phyloP scores from a whole-genome alignment of 2,329 filamentous ascomycete species.

The Nigrospora oryzae region DNA sequence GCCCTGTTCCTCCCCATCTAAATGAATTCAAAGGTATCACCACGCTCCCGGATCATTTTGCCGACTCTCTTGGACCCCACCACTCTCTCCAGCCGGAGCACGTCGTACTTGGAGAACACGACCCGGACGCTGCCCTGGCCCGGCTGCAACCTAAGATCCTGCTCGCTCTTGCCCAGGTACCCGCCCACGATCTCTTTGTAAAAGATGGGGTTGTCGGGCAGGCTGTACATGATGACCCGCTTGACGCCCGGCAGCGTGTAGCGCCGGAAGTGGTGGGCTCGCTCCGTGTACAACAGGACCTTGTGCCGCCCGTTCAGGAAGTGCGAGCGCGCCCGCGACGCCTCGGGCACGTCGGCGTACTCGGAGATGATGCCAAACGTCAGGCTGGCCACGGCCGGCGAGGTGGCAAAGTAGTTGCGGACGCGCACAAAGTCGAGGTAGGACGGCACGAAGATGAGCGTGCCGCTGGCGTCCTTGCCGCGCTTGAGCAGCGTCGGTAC shows the following conservation, averaged over 20 bases:
- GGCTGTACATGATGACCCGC: conserved; percentile 77
- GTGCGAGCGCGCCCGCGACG: conserved; percentile 76
- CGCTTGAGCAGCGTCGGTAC: conserved; percentile 67
- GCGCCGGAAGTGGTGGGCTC: conserved; percentile 94
- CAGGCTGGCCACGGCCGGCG: conserved; percentile 41
- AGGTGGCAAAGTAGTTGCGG: conserved; percentile 82
- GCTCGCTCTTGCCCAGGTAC: conserved; percentile 53
- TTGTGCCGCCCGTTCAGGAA: conserved; percentile 78
- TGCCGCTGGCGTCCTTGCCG: conserved; percentile 56
- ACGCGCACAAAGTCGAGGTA: conserved; percentile 94
- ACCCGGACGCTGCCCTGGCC: conserved; percentile 51
- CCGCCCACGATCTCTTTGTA: conserved; percentile 69
- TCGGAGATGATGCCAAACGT: conserved; percentile 81
- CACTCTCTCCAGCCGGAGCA: conserved; percentile 78
- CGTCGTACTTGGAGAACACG: conserved; percentile 85
- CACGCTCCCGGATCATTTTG: conserved; percentile 75
- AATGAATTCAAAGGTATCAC: conserved; percentile 93
- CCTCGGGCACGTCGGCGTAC: conserved; percentile 72
- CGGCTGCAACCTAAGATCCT: conserved; percentile 43
- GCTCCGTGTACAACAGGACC: conserved; percentile 83
- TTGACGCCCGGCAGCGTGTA: conserved; percentile 75
- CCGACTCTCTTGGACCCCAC: conserved; percentile 74
- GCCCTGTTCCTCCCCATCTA: conserved; percentile 28
- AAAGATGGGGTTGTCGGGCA: conserved; percentile 82
- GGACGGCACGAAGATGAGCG: conserved; percentile 81